These are phyloP conservation scores for Melampsora medusae DNA, from an alignment of 1,284 basidiomycete species.

Conservation along the genomic window DNA sequence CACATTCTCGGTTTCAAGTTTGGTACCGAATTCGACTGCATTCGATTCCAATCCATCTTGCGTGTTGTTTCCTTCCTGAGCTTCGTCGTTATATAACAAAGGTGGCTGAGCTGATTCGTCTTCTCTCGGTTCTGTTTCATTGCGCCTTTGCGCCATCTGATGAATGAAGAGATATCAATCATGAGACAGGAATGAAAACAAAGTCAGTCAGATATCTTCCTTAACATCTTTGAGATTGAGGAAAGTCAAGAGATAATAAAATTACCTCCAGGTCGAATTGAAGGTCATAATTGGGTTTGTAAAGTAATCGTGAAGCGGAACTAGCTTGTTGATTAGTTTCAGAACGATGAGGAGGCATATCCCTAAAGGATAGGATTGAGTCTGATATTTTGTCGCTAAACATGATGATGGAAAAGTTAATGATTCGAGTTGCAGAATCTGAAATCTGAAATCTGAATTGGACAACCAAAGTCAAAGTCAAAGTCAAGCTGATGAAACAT, in stretches of 20 bases:
- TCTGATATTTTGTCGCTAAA: neutral
- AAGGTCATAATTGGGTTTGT: slow-evolving; percentile 10
- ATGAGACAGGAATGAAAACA: neutral
- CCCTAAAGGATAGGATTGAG: neutral
- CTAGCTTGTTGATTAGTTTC: neutral
- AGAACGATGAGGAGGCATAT: neutral
- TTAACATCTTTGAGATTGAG: neutral
- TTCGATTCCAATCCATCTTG: neutral
- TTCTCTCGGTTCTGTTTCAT: neutral
- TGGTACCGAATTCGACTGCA: neutral
- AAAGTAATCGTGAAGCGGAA: neutral
- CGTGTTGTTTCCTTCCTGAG: neutral
- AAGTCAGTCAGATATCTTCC: neutral
- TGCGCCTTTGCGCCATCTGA: neutral
- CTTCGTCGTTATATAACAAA: neutral
- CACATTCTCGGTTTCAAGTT: neutral
- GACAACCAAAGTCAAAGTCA: too few species aligned
- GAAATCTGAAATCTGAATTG: too few species aligned
- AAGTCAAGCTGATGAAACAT: too few species aligned
- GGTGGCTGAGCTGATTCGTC: neutral
- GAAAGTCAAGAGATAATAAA: neutral
- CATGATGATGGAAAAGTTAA: neutral
- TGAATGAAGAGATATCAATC: neutral
- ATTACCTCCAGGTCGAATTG: slow-evolving; percentile 9
- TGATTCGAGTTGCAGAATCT: neutral